Percentiles rank a stretch among this genome's conserved stretches.
phyloP scores from a whole-genome alignment of 345 rosid genomes.

The Euphorbia tirucalli region DNA sequence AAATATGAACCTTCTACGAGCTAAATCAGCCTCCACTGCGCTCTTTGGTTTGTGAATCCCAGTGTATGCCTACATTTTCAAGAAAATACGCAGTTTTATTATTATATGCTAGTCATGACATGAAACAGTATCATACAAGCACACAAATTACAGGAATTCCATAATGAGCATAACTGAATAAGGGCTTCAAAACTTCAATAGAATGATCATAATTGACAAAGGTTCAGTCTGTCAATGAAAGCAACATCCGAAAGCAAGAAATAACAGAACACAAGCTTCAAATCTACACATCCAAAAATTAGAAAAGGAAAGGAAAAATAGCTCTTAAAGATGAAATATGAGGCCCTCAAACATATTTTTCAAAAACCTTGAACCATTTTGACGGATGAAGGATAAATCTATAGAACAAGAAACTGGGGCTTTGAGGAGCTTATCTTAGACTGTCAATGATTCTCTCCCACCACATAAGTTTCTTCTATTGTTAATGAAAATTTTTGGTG shows the following conservation, averaged over 20 bases:
- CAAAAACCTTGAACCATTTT: background rate
- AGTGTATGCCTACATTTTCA: slow-evolving; percentile 62
- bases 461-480: background rate
- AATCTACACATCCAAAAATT: background rate
- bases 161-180: background rate
- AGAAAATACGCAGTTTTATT: slow-evolving; percentile 12
- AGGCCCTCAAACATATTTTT: background rate
- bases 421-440: background rate
- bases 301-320: background rate
- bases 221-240: background rate
- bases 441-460: background rate
- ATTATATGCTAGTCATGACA: background rate
- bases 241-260: background rate
- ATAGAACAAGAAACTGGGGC: background rate
- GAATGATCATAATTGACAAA: background rate
- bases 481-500: background rate
- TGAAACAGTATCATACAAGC: background rate
- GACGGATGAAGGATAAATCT: background rate
- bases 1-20: slow-evolving; percentile 91
- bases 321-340: background rate
- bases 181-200: background rate
- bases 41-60: slow-evolving; percentile 85
- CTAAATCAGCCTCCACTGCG: slow-evolving; percentile 78
- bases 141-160: background rate
- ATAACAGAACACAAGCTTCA: background rate